Evolutionary conservation across 2,329 filamentous ascomycete genomes (phyloP), one percentile per base, ranked within the genome.

Genomic region (Pseudomassariella vexata): DNA sequence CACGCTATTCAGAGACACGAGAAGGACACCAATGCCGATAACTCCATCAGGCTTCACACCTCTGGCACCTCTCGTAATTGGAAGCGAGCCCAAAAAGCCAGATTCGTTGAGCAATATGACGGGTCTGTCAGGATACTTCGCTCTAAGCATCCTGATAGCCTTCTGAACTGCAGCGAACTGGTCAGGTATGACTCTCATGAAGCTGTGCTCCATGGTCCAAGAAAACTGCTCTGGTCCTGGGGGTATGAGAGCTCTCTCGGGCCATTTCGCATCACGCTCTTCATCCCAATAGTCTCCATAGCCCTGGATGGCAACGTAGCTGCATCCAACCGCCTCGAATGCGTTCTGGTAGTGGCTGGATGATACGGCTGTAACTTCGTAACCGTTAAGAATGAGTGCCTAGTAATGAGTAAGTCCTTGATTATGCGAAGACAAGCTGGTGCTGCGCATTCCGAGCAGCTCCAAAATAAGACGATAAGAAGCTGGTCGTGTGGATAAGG

Each of bases 211-310:
- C 6, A 35, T 24, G 20, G 32, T 35, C 26, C 26, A 35, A 2
- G 33, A 15, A 23, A 30, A 35, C 21, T 35, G 33, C 20, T 35
- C 33, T 5, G 21, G 26, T 17, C 33, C 33, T 3, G 33, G 33
- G 5, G 20, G 15, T 11, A 35, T 30, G 7, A 10, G 8, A 14
- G 17, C 26, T 12, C 27, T 24, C n/a, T 35, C 27, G 11, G 33
- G 33, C 33, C 33, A 35, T 35, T 35, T 35, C 3, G 33, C 19
- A 17, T 35, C 33, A 19, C 33, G 33, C 10, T 35, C 33, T n/a
- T 25, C 33, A 18, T 35, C 27, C 20, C 18, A 21, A 17, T 35
- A 35, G 22, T 35, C 33, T 17, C 33, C 33, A 14, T 35, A 35
- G 20, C 27, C 33, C 26, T 35, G 27, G 12, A 35, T 18, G 17